Conservation (phyloP, 2,329 filamentous ascomycete genomes). For the Botrytis squamosa region DNA sequence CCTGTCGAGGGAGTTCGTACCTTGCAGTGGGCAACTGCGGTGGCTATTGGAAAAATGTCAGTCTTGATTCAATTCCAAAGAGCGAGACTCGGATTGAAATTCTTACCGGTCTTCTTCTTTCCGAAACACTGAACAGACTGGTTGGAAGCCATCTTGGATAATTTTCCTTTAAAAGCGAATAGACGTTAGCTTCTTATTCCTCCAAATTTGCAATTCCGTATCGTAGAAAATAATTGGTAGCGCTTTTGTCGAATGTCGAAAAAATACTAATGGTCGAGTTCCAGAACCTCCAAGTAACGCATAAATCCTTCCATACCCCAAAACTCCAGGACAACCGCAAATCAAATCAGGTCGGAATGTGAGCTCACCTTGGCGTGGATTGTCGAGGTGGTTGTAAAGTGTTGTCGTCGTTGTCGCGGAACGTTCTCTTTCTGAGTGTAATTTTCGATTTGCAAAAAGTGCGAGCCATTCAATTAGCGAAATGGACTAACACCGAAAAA, state of each 20-base stretch:
- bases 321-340: background rate
- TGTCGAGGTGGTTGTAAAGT: conserved; percentile 23
- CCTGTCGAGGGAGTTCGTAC: conserved; percentile 45
- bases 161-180: conserved; percentile 17
- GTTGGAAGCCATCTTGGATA: conserved; percentile 53
- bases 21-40: conserved; percentile 76
- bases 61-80: conserved; percentile 35
- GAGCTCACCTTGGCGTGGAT: conserved; percentile 22
- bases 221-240: background rate
- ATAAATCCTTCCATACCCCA: conserved; percentile 7
- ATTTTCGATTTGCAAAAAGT: conserved; percentile 23
- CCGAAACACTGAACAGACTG: conserved; percentile 97
- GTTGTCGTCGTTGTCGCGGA: conserved; percentile 24
- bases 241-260: background rate
- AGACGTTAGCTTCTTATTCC: conserved; percentile 16
- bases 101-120: conserved; percentile 75
- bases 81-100: conserved; percentile 6
- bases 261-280: background rate
- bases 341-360: background rate
- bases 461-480: conserved; percentile 22
- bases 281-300: conserved; percentile 4
- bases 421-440: conserved; percentile 16
- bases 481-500: conserved; percentile 2
- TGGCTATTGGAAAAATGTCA: conserved; percentile 49
- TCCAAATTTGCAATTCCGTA: background rate